Evolutionary conservation across 2,329 filamentous ascomycete genomes (phyloP), one percentile per base, ranked within the genome.

Genomic region (Chrysoporthe cubensis): DNA sequence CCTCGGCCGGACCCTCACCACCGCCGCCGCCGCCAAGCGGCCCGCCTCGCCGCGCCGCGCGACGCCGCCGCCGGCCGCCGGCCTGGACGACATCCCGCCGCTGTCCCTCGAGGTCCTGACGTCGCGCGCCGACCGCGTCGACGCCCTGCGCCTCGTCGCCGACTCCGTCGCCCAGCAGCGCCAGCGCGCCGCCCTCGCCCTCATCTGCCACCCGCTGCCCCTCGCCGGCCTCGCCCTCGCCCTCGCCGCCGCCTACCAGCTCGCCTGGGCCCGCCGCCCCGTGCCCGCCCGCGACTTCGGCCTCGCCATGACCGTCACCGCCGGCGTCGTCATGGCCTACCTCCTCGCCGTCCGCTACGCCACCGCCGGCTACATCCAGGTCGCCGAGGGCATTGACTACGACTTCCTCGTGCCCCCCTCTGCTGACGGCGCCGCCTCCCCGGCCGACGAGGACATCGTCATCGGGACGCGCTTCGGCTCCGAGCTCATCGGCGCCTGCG

Each of bases 101-200:
- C 85, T 94, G 56, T 86, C 85, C 62, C 88, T 91, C 63, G 86
- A 88, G 72, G 77, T 85, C 32, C 80, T 89, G 56, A 82, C 82
- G 58, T 75, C 75, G 62, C 80, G 87, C 62, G 76, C 83, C 63
- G 90, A 94, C 76, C 88, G 90, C 75, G 80, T 88, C 71, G 84
- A 88, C 66, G 90, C 90, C 21, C 83, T 97, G 63, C 86, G 87
- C 71, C 86, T 97, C 26, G 85, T 97, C 50, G 90, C 93, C 69
- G 92, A 95, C 78, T 93, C 90, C 68, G 87, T 96, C 62, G 91
- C 92, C 46, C 91, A 97, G 79, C 93, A 96, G 82, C 88, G 91
- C 70, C 90, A 93, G 76, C 80, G 85, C 9, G 88, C 91, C 26
- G 87, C 88, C 54, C 80, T 82, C 65, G 81, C 87, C 70, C 81